Evolutionary conservation across 2,329 filamentous ascomycete genomes (phyloP).

Genomic region (Helicocarpus griseus): DNA sequence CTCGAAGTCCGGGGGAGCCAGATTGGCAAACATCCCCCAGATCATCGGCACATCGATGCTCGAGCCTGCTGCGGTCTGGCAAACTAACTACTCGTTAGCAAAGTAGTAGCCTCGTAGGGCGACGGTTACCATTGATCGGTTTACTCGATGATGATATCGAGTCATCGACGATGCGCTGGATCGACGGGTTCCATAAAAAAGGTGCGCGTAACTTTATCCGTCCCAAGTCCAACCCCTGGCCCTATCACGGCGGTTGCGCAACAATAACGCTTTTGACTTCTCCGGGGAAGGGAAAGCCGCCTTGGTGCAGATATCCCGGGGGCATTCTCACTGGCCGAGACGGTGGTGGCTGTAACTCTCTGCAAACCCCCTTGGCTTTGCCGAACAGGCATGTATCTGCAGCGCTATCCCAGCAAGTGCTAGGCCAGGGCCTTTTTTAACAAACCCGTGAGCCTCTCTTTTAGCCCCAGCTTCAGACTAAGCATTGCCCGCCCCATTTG

Average conservation of each 20-base stretch:
- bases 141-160: no score
- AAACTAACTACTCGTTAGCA: no score
- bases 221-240: neutral
- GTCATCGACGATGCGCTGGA: neutral
- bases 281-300: neutral
- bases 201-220: no score
- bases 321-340: neutral
- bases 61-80: no score
- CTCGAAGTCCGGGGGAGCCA: neutral
- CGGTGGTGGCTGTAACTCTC: slow-evolving; percentile 2
- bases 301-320: no score
- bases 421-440: neutral
- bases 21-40: neutral
- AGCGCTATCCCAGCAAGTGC: neutral
- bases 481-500: neutral
- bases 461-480: neutral
- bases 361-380: no score
- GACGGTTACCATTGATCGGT: neutral
- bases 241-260: neutral
- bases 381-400: no score
- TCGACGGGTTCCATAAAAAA: neutral
- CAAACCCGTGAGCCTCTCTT: neutral
- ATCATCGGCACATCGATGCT: neutral
- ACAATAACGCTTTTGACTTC: neutral
- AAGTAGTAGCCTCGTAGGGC: neutral